Evolutionary conservation across 257 asterid genomes (phyloP).

Genomic region (Nicotiana tomentosiformis): DNA sequence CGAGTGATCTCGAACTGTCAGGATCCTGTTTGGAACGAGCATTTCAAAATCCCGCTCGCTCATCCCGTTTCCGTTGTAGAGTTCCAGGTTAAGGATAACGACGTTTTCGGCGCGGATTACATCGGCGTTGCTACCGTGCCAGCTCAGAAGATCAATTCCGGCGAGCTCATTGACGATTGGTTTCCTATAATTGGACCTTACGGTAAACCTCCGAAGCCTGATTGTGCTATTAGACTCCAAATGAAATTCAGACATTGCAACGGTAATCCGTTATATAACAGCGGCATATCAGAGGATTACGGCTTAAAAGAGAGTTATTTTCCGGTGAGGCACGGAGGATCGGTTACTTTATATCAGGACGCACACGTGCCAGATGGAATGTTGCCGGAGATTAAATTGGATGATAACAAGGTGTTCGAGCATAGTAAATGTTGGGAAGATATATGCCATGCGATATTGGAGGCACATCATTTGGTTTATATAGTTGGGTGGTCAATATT

Average conservation of each 20-base stretch:
- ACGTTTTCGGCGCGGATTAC: constrained; percentile 78
- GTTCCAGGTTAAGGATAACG: constrained; percentile 85
- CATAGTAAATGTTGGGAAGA: constrained; percentile 77
- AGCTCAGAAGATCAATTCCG: constrained; percentile 49
- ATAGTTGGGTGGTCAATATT: constrained; percentile 72
- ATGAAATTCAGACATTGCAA: constrained; percentile 57
- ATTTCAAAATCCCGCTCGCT: constrained; percentile 71
- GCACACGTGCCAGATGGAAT: constrained; percentile 67
- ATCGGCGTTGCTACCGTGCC: constrained; percentile 65
- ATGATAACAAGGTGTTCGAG: constrained; percentile 26
- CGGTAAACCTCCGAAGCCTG: constrained; percentile 68
- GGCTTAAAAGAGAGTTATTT: constrained; percentile 66
- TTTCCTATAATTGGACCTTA: constrained; percentile 55
- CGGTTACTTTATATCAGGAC: constrained; percentile 64
- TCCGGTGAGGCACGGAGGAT: constrained; percentile 71
- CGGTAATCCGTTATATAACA: constrained; percentile 31
- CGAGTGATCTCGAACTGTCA: constrained; percentile 73
- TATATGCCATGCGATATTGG: constrained; percentile 66
- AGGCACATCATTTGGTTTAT: constrained; percentile 73
- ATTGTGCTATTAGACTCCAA: constrained; percentile 50
- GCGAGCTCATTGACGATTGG: constrained; percentile 76
- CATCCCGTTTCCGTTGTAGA: constrained; percentile 82
- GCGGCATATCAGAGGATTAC: constrained; percentile 39
- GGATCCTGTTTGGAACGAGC: constrained; percentile 77
- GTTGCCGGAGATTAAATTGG: constrained; percentile 57